Base-by-base conservation (phyloP, 2,329 filamentous ascomycete species). In the Fonsecaea monophora region DNA sequence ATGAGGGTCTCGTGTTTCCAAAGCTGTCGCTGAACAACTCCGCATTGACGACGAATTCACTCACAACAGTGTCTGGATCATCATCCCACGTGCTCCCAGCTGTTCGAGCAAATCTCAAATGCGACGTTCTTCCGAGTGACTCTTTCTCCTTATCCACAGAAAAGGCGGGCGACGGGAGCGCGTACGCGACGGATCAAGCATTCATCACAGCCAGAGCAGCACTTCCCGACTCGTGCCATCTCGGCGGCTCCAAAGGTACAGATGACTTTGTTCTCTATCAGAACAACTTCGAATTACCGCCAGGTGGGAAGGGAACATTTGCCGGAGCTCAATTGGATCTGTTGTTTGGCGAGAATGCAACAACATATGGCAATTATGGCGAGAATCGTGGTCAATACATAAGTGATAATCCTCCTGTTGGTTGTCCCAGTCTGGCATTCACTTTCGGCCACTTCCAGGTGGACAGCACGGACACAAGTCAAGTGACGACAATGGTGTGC, bases 381-480 rank as follows among this genome's bases (percentile, higher is more conserved):
- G 70, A 71, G 56, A 53, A 15, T 56, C 68, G 68, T n/a, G 68
- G 68, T 45, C 62, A 71, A 40, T 68, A 70, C 38, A 71, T 72
- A 18, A 66, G 62, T 25, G 67, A 72, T 56, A 73, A 73, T 60
- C 71, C 71, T 21, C 45, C 71, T 7, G 69, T 71, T 13, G 71
- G 71, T 18, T 73, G 72, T 62, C 72, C 72, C 13, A 70, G 66
- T 45, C 54, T 73, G 37, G 71, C 69, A 2, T 73, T 73, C 60
- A 70, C 68, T 12, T 73, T 69, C 48, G 72, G 72, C 45, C 61
- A 67, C 32, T 72, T 73, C 42, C 54, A 68, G 30, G 57, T 69
- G 25, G 58, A 53, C 30, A 68, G 56, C 53, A 59, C 64, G 9
- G 60, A 70, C 53, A 58, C 58, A n/a, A 67, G 58, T 21, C 60